Percentiles rank a stretch among this genome's conserved stretches.
phyloP scores from a whole-genome alignment of 2,329 filamentous ascomycete species.

The Xylariales sp. region DNA sequence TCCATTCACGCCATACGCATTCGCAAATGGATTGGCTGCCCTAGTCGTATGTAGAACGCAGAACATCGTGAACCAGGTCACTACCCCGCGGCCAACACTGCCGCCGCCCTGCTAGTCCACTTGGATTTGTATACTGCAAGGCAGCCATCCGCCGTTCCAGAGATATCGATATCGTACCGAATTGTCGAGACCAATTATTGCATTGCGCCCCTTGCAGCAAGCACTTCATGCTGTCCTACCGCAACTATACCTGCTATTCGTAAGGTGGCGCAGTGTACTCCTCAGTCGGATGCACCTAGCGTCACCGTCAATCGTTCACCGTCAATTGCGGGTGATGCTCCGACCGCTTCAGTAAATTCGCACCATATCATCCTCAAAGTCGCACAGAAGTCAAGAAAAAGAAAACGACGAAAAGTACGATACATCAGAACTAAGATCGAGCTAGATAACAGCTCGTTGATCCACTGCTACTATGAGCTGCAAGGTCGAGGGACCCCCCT shows the following conservation, averaged over 20 bases:
- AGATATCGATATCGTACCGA: conserved; percentile 3
- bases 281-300: too few species aligned
- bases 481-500: too few species aligned
- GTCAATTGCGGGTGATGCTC: too few species aligned
- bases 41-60: conserved; percentile 3
- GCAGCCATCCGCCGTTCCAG: conserved; percentile 1
- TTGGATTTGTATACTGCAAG: conserved; percentile 1
- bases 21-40: not conserved
- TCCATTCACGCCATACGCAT: conserved; percentile 3
- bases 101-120: not conserved
- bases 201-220: conserved; percentile 7
- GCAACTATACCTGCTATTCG: not conserved
- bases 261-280: not conserved
- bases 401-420: too few species aligned
- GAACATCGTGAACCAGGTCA: conserved; percentile 1
- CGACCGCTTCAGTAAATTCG: not conserved
- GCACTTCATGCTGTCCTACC: not conserved
- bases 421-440: too few species aligned
- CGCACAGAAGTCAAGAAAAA: too few species aligned
- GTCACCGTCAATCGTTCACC: too few species aligned
- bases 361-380: too few species aligned
- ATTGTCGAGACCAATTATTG: not conserved
- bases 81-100: conserved; percentile 5
- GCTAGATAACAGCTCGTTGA: too few species aligned
- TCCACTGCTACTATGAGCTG: too few species aligned